phyloP scores from a whole-genome alignment of 768 basidiomycete species.

The Pleurotus tuoliensis region DNA sequence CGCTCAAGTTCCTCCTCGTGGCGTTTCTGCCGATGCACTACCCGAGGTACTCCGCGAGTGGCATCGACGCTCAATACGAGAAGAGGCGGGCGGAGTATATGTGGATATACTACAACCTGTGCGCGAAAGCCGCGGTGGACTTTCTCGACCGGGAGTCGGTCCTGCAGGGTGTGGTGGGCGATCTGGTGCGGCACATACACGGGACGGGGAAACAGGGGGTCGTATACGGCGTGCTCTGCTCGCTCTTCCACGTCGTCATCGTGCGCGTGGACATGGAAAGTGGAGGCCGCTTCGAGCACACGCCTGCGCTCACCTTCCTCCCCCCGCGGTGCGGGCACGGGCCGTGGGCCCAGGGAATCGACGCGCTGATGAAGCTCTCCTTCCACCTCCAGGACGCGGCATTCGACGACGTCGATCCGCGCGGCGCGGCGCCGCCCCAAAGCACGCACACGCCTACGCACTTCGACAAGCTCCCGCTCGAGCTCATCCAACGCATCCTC shows the following conservation, averaged over 20 bases:
- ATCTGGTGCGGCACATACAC: background rate
- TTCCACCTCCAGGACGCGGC: background rate
- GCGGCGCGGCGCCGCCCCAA: too few relatives aligned
- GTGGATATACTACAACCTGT: background rate
- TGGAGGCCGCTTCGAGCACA: slow-evolving; percentile 9
- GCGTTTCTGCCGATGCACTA: background rate
- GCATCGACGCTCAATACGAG: background rate
- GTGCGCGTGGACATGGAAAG: slow-evolving; percentile 9
- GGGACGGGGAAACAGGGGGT: background rate
- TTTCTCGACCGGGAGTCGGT: background rate
- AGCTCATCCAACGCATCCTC: too few relatives aligned
- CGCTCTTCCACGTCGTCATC: slow-evolving; percentile 19
- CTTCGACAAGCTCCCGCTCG: too few relatives aligned
- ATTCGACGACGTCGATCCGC: background rate
- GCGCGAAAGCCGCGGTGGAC: slow-evolving; percentile 2
- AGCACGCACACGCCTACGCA: too few relatives aligned
- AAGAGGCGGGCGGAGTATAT: background rate
- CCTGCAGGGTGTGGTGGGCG: background rate
- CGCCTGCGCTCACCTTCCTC: slow-evolving; percentile 15
- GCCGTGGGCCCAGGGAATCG: slow-evolving; percentile 14
- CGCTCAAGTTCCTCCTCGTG: background rate
- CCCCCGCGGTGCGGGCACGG: slow-evolving; percentile 11
- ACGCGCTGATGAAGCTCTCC: slow-evolving; percentile 11
- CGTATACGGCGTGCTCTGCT: slow-evolving; percentile 13
- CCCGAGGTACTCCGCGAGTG: background rate